Percentiles rank a stretch among this genome's conserved stretches.
Conservation (phyloP, 2,329 filamentous ascomycete genomes). For the Penicillium sp. region DNA sequence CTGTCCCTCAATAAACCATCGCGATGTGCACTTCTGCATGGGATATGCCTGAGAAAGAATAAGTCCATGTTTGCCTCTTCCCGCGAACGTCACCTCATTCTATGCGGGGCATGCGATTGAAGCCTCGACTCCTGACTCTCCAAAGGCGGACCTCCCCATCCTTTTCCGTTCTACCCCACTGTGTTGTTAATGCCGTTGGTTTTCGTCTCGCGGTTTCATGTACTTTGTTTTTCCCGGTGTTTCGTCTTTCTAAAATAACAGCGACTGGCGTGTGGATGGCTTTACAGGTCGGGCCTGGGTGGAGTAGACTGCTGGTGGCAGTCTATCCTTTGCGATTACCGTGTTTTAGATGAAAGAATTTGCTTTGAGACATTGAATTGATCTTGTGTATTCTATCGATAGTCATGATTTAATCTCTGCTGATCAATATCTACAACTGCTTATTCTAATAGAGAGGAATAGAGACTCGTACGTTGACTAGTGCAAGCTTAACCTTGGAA, state of each 20-base stretch:
- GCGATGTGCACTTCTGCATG: background rate
- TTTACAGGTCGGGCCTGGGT: slow-evolving; percentile 16
- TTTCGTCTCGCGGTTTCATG: slow-evolving; percentile 12
- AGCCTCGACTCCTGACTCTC: background rate
- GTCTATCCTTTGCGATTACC: slow-evolving; percentile 9
- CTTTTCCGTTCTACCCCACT: slow-evolving; percentile 8
- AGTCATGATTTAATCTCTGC: no score
- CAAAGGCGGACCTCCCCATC: slow-evolving; percentile 1
- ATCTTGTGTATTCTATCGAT: slow-evolving; percentile 3
- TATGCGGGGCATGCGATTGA: no score
- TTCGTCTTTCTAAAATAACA: slow-evolving; percentile 13
- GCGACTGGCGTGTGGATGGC: slow-evolving; percentile 25
- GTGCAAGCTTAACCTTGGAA: no score
- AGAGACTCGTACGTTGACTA: no score
- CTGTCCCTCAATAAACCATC: slow-evolving; percentile 19
- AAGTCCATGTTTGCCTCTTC: no score
- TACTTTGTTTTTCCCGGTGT: slow-evolving; percentile 13
- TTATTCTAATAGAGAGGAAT: no score
- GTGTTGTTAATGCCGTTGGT: slow-evolving; percentile 19
- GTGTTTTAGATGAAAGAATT: slow-evolving; percentile 12
- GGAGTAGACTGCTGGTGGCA: slow-evolving; percentile 11
- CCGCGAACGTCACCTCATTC: no score
- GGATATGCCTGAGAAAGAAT: no score
- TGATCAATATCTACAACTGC: no score
- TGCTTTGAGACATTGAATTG: slow-evolving; percentile 6